Conservation (phyloP, 2,329 filamentous ascomycete species). For the Herpotrichia juniperi region DNA sequence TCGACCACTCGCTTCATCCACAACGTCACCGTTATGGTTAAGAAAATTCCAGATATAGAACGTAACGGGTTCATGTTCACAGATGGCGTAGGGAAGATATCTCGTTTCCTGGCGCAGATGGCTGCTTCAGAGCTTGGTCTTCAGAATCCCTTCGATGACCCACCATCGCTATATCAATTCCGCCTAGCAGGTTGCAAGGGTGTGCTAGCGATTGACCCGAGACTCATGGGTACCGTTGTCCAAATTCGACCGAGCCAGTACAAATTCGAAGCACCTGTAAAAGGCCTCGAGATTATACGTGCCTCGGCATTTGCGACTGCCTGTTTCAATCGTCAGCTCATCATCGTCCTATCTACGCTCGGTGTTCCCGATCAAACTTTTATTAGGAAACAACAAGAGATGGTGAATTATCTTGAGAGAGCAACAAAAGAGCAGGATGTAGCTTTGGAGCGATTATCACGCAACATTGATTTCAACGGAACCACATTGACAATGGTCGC, state of each 20-base stretch:
- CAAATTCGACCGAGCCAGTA: constrained; percentile 83
- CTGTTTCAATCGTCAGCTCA: constrained; percentile 87
- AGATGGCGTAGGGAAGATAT: constrained; percentile 95
- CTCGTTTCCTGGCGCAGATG: constrained; percentile 73
- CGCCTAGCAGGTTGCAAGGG: constrained; percentile 93
- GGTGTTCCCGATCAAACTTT: constrained; percentile 75
- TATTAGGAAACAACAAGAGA: constrained; percentile 66
- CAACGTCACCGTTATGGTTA: constrained; percentile 63
- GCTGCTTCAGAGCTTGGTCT: constrained; percentile 73
- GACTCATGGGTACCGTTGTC: constrained; percentile 70
- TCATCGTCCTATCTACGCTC: constrained; percentile 79
- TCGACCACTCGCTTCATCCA: constrained; percentile 84
- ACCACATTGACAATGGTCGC: constrained; percentile 75
- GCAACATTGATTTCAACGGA: constrained; percentile 84
- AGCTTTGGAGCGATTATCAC: constrained; percentile 72
- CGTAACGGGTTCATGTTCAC: constrained; percentile 76
- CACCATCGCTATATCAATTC: constrained; percentile 88
- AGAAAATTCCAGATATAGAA: constrained; percentile 72
- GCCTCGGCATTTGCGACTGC: constrained; percentile 78
- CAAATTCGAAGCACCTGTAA: constrained; percentile 78
- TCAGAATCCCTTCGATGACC: constrained; percentile 55
- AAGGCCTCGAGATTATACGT: constrained; percentile 83
- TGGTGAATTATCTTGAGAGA: constrained; percentile 70
- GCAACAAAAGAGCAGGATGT: constrained; percentile 70
- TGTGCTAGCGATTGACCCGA: constrained; percentile 76